These are phyloP conservation scores for Chenopodium formosanum DNA, from an alignment of 148 eudicot genomes.

Conservation along the genomic window DNA sequence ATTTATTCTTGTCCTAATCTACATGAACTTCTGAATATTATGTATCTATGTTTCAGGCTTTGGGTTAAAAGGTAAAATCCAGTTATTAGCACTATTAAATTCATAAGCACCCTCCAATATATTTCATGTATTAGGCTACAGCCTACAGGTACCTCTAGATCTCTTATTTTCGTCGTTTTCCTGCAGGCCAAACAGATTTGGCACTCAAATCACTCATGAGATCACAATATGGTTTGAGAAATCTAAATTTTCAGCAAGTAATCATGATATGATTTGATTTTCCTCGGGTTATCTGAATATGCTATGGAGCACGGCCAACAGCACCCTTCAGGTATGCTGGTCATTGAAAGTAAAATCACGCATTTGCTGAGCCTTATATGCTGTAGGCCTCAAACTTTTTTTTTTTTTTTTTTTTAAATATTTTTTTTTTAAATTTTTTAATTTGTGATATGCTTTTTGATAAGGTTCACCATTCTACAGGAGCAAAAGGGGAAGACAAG, in stretches of 20 bases:
- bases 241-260: conserved; percentile 11
- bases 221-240: conserved; percentile 16
- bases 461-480: conserved; percentile 9
- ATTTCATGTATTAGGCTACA: not conserved
- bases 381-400: conserved; percentile 7
- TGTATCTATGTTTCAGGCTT: not conserved
- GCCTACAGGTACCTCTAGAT: not conserved
- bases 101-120: not conserved
- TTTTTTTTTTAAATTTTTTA: not conserved
- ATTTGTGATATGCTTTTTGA: conserved; percentile 20
- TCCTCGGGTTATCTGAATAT: not conserved
- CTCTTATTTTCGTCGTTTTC: conserved; percentile 17
- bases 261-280: conserved; percentile 7
- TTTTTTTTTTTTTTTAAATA: not conserved
- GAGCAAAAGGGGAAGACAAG: conserved; percentile 14
- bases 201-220: conserved; percentile 4
- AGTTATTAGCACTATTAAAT: not conserved
- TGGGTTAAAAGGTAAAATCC: not conserved
- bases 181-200: not conserved
- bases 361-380: conserved; percentile 14
- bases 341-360: not conserved
- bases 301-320: not conserved
- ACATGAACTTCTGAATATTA: not conserved
- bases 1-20: not conserved
- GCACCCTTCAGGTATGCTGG: conserved; percentile 19